Evolutionary conservation across 2,329 filamentous ascomycete genomes (phyloP).

Genomic region (Cytospora piceae): DNA sequence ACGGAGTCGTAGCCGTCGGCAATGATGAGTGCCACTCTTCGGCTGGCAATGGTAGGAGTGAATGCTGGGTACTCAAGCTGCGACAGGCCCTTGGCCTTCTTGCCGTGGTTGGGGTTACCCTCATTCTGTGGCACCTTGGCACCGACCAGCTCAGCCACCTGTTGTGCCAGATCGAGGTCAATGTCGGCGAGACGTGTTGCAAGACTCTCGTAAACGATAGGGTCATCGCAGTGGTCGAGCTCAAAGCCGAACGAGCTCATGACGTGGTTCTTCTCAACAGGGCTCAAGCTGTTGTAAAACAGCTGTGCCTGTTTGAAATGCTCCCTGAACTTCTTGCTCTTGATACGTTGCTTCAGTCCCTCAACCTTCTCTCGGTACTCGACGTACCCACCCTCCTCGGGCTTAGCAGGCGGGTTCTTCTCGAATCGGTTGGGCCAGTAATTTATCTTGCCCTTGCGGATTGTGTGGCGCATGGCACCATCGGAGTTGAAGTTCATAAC

Average conservation of each 20-base stretch:
- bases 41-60: slow-evolving; percentile 69
- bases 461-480: slow-evolving; percentile 72
- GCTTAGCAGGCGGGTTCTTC: slow-evolving; percentile 63
- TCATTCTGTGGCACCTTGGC: slow-evolving; percentile 60
- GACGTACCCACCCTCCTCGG: slow-evolving; percentile 67
- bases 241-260: slow-evolving; percentile 67
- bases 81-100: slow-evolving; percentile 68
- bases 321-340: slow-evolving; percentile 76
- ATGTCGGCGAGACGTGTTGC: slow-evolving; percentile 72
- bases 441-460: slow-evolving; percentile 73
- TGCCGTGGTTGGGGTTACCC: slow-evolving; percentile 64
- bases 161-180: slow-evolving; percentile 69
- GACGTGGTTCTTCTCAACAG: slow-evolving; percentile 68
- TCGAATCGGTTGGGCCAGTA: slow-evolving; percentile 79
- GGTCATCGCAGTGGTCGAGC: slow-evolving; percentile 81
- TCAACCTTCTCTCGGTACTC: slow-evolving; percentile 68
- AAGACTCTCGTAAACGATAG: slow-evolving; percentile 73
- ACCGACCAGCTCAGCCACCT: slow-evolving; percentile 72
- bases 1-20: slow-evolving; percentile 75
- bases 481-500: slow-evolving; percentile 80
- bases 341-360: slow-evolving; percentile 71
- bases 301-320: slow-evolving; percentile 79
- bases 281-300: slow-evolving; percentile 78
- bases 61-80: slow-evolving; percentile 69
- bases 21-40: slow-evolving; percentile 75